Evolutionary conservation across 2,329 filamentous ascomycete genomes (phyloP), one percentile per base, ranked within the genome.

Genomic region (Nemania abortiva): DNA sequence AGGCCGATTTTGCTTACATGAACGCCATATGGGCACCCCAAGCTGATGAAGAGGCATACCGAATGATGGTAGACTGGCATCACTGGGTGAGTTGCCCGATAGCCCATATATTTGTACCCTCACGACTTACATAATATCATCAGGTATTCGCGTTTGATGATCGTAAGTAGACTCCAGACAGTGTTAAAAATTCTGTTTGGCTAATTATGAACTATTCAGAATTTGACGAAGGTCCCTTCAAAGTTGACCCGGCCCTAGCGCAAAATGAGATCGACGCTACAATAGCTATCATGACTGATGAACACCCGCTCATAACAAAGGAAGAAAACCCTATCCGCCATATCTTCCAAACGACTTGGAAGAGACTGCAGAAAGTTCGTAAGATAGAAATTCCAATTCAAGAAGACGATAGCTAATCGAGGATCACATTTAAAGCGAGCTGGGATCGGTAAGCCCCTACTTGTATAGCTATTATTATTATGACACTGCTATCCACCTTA

Each of bases 201-300:
- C 24, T 24, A 18, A 47, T 11, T 2, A 15, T 27, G 4, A 7
- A 1, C 27, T 20, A 7, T 31, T 18, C 15, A 80, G 73, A 71
- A 42, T 78, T 78, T 34, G 77, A 79, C 55, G 77, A 78, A 56
- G 78, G 78, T 1, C 66, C 69, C n/a, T 68, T 79, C 22, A 75
- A 71, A 45, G 65, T 73, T 20, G 72, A 79, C 52, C 31, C 58
- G 18, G 69, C 69, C 4, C 65, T 65, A 15, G 76, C 78, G 1
- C 69, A 74, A 10, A 57, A 68, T 6, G 72, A 74, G 54, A 74
- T 77, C 27, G 61, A 73, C 15, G 55, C 68, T 27, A 74, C 72
- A 15, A 56, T 74, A 11, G 67, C 73, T 1, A 65, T 76, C 2
- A 62, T 79, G 24, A 73, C 75, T 15, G 67, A 71, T 42, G 63